Evolutionary conservation across 345 rosid species (phyloP).

Genomic region (Orychophragmus violaceus): DNA sequence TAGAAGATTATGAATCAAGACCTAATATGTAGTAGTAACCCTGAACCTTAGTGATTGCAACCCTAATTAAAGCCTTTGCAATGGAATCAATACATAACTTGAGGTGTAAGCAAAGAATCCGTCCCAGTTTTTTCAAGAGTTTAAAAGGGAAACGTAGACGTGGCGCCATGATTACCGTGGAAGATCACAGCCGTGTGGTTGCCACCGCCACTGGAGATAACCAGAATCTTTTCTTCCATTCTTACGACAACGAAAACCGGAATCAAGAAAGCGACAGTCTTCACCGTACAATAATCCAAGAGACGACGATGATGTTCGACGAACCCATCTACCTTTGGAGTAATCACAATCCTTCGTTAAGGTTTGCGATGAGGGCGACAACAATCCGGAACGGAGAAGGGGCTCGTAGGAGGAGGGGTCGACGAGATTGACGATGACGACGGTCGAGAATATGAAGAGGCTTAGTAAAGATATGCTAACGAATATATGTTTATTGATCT

Average conservation of each 20-base stretch:
- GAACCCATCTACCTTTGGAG: constrained; percentile 62
- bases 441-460: constrained; percentile 34
- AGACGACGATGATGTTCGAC: constrained; percentile 28
- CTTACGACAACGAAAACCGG: constrained; percentile 58
- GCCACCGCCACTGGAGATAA: constrained; percentile 83
- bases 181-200: constrained; percentile 64
- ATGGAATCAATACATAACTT: constrained; percentile 7
- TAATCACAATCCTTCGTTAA: constrained; percentile 41
- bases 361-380: not conserved
- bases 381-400: constrained; percentile 20
- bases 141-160: not conserved
- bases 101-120: not conserved
- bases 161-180: constrained; percentile 47
- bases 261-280: constrained; percentile 70
- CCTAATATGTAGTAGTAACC: not conserved
- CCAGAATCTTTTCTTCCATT: constrained; percentile 60
- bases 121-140: too few relatives aligned
- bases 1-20: not conserved
- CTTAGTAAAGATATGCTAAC: constrained; percentile 22
- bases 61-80: not conserved
- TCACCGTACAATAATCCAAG: constrained; percentile 37
- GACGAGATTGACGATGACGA: constrained; percentile 20
- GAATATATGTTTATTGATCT: constrained; percentile 32
- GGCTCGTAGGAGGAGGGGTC: constrained; percentile 10
- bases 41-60: too few relatives aligned